A percentile compares a stretch with the other conserved stretches of the same genome.
phyloP scores from a whole-genome alignment of 2,329 filamentous ascomycete genomes.

The Pyrenochaeta sp. region DNA sequence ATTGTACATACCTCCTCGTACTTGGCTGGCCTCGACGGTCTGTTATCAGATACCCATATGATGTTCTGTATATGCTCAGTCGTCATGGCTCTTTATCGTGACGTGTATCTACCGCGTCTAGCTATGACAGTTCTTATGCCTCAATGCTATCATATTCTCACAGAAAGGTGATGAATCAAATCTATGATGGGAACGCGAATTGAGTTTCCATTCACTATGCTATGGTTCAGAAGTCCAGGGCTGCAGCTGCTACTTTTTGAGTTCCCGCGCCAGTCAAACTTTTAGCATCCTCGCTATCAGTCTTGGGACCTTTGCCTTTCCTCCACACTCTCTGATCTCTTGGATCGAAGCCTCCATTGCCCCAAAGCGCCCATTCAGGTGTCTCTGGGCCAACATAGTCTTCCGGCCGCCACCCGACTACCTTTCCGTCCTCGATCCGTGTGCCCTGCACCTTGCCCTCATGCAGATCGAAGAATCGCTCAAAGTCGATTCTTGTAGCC shows the following conservation, averaged over 20 bases:
- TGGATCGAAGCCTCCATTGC: constrained; percentile 92
- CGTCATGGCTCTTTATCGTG: too few species aligned
- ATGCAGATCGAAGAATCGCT: constrained; percentile 83
- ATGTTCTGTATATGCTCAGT: too few species aligned
- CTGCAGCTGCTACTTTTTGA: constrained; percentile 5
- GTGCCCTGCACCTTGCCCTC: constrained; percentile 62
- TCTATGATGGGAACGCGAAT: neutral
- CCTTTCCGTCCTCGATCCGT: constrained; percentile 54
- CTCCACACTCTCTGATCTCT: constrained; percentile 85
- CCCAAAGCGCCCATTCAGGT: constrained; percentile 94
- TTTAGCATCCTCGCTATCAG: constrained; percentile 13
- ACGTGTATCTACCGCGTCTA: too few species aligned
- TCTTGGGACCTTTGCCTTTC: constrained; percentile 72
- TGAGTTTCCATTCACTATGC: neutral
- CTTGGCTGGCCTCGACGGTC: neutral
- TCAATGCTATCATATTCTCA: too few species aligned
- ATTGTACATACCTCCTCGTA: constrained; percentile 4
- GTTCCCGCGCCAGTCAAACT: neutral
- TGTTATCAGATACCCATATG: too few species aligned
- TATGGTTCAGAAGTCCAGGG: constrained; percentile 18
- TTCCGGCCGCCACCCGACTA: constrained; percentile 78
- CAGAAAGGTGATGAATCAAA: too few species aligned
- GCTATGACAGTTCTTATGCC: too few species aligned
- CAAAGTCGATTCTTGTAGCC: constrained; percentile 93
- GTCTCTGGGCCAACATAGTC: constrained; percentile 89